phyloP scores from a whole-genome alignment of 2,329 filamentous ascomycete species.

The Phialophora verrucosa region DNA sequence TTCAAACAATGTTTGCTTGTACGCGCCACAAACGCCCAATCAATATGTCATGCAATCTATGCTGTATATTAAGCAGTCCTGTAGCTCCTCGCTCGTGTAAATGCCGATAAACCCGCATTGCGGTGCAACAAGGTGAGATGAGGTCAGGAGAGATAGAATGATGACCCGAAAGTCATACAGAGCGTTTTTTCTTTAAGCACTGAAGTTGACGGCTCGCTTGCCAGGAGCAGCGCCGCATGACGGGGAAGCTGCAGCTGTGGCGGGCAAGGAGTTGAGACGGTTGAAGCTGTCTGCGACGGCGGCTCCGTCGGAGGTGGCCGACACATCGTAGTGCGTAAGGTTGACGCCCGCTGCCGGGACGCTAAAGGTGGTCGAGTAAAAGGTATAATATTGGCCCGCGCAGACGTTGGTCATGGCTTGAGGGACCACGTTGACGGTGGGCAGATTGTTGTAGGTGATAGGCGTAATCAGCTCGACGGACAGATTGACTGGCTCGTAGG shows the following conservation, averaged over 20 bases:
- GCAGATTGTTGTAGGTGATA: conserved; percentile 29
- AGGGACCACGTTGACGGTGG: conserved; percentile 23
- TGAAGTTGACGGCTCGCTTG: conserved; percentile 19
- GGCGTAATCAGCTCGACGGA: conserved; percentile 27
- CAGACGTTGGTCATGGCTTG: conserved; percentile 26
- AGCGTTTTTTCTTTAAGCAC: conserved; percentile 3
- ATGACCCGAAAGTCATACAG: neutral
- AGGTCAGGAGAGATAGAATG: neutral
- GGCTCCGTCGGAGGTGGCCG: conserved; percentile 4
- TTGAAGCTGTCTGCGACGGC: conserved; percentile 32
- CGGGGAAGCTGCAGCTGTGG: conserved; percentile 1
- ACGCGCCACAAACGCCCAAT: neutral
- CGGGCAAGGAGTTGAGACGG: conserved; percentile 12
- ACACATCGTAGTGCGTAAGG: conserved; percentile 32
- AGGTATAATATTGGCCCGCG: conserved; percentile 31
- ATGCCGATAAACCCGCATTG: neutral
- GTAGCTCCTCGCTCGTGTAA: neutral
- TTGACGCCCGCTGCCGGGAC: conserved; percentile 24
- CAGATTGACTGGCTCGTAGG: conserved; percentile 20
- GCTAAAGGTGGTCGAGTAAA: conserved; percentile 23
- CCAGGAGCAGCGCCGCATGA: conserved; percentile 6
- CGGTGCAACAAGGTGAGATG: neutral
- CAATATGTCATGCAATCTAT: neutral
- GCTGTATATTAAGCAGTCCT: neutral
- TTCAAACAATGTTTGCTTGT: neutral